phyloP scores from a whole-genome alignment of 2,329 filamentous ascomycete species.

The Rhinocladiella mackenziei region DNA sequence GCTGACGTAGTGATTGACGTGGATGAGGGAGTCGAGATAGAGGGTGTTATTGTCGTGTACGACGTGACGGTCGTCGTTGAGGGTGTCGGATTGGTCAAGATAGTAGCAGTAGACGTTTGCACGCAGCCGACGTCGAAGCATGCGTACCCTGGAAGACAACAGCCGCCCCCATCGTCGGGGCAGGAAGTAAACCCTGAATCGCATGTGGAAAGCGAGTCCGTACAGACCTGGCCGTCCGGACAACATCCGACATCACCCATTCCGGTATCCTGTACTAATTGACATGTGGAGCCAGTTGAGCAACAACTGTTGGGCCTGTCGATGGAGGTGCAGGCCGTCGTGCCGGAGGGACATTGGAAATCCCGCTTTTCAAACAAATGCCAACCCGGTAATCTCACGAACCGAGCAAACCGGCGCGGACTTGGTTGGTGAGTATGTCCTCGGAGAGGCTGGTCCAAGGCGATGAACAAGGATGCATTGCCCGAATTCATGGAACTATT shows the following conservation, averaged over 20 bases:
- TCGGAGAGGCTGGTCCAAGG: constrained; percentile 14
- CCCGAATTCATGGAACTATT: constrained; percentile 4
- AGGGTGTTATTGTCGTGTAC: constrained; percentile 28
- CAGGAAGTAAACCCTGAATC: constrained; percentile 53
- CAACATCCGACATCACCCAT: constrained; percentile 59
- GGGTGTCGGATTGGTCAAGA: constrained; percentile 14
- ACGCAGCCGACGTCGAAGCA: constrained; percentile 57
- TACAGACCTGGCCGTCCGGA: constrained; percentile 51
- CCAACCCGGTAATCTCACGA: constrained; percentile 11
- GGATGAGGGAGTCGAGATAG: constrained; percentile 37
- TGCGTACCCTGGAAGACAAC: constrained; percentile 58
- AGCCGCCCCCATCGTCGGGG: constrained; percentile 55
- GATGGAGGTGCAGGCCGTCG: constrained; percentile 52
- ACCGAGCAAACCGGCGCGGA: constrained; percentile 4
- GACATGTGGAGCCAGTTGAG: constrained; percentile 50
- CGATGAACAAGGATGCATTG: constrained; percentile 7
- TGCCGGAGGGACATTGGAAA: constrained; percentile 57
- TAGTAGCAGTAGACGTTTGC: constrained; percentile 29
- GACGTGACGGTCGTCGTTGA: constrained; percentile 32
- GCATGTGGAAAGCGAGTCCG: constrained; percentile 50
- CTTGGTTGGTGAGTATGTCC: constrained; percentile 9
- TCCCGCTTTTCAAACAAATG: constrained; percentile 36
- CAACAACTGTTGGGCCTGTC: constrained; percentile 58
- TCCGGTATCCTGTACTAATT: constrained; percentile 51
- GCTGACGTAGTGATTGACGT: constrained; percentile 25